phyloP scores from a whole-genome alignment of 129 eudicot genomes.

The Chrysanthemum lavandulifolium region DNA sequence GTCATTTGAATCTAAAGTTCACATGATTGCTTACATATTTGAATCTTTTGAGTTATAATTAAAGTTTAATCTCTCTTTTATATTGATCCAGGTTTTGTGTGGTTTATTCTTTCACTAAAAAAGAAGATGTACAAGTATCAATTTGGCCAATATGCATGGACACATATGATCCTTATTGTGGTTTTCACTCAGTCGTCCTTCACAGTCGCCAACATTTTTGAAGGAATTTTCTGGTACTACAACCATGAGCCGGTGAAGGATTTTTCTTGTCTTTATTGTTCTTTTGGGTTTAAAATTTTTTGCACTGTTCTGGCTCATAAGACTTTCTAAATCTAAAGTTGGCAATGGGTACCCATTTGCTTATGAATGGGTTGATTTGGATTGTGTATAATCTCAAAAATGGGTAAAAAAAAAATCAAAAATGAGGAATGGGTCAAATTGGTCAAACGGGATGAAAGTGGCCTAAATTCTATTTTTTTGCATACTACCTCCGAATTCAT shows the following conservation, averaged over 20 bases:
- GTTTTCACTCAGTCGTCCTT: constrained; percentile 91
- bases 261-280: neutral
- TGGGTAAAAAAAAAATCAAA: neutral
- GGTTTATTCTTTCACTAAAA: constrained; percentile 92
- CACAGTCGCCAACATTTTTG: constrained; percentile 94
- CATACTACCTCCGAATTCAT: no score
- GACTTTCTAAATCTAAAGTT: neutral
- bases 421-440: no score
- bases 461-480: no score
- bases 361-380: constrained; percentile 1
- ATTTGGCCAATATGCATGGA: constrained; percentile 98
- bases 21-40: neutral
- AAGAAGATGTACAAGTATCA: constrained; percentile 98
- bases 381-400: constrained; percentile 1
- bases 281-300: neutral
- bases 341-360: neutral
- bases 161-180: constrained; percentile 94
- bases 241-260: neutral
- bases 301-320: neutral
- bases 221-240: constrained; percentile 88
- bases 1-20: neutral
- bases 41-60: neutral
- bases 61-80: neutral
- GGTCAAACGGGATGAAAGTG: no score
- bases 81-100: constrained; percentile 70